Percentiles rank a stretch among this genome's conserved stretches.
These are phyloP conservation scores for Tardiomyces depauwii DNA, from an alignment of 1,139 yeast species.

Conservation along the genomic window DNA sequence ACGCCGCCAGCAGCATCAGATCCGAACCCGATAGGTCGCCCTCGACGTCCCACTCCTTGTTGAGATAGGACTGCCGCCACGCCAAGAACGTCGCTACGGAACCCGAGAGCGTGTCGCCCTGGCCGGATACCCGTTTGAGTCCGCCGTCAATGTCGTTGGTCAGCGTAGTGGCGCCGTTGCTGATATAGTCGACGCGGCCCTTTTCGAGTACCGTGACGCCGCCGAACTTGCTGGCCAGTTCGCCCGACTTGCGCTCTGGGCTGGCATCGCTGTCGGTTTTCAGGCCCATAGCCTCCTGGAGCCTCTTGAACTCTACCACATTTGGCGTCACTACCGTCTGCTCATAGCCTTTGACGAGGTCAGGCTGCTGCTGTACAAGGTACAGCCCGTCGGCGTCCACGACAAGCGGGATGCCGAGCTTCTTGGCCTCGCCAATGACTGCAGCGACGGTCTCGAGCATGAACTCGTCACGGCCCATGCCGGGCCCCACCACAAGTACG, in stretches of 20 bases:
- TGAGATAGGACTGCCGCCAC: slow-evolving; percentile 51
- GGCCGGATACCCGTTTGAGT: slow-evolving; percentile 71
- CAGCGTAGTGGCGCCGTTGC: slow-evolving; percentile 29
- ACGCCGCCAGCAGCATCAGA: slow-evolving; percentile 47
- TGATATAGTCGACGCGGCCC: slow-evolving; percentile 57
- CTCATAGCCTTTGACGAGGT: slow-evolving; percentile 37
- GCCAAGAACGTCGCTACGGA: slow-evolving; percentile 56
- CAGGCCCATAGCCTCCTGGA: slow-evolving; percentile 40
- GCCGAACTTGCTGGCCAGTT: slow-evolving; percentile 46
- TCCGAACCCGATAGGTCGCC: slow-evolving; percentile 17
- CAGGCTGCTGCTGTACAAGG: slow-evolving; percentile 47
- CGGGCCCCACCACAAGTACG: slow-evolving; percentile 85
- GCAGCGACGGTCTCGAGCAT: slow-evolving; percentile 52
- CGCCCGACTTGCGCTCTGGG: slow-evolving; percentile 14
- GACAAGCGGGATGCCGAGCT: slow-evolving; percentile 49
- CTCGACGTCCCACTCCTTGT: slow-evolving; percentile 42
- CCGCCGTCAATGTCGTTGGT: slow-evolving; percentile 42
- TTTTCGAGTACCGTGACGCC: slow-evolving; percentile 62
- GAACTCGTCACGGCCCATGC: slow-evolving; percentile 70
- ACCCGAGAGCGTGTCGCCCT: slow-evolving; percentile 75
- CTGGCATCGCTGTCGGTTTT: slow-evolving; percentile 6
- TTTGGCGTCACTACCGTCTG: slow-evolving; percentile 79
- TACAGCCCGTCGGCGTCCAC: slow-evolving; percentile 85
- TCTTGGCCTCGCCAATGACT: slow-evolving; percentile 47
- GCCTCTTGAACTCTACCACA: slow-evolving; percentile 67